phyloP scores from a whole-genome alignment of 2,329 filamentous ascomycete species.

The Alternaria arbusti region DNA sequence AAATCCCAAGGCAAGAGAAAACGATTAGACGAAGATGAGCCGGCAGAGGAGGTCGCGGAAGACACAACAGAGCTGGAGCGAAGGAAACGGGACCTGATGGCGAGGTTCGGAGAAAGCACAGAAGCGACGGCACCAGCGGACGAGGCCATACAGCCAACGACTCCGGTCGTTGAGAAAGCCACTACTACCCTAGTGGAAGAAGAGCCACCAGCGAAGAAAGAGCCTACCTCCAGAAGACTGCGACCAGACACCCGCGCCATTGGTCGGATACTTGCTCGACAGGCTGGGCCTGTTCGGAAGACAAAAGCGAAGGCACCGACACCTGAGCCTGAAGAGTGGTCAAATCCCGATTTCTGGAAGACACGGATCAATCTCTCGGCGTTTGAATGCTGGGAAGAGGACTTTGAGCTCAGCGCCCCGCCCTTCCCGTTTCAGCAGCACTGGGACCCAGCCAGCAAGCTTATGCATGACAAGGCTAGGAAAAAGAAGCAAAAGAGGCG shows the following conservation, averaged over 20 bases:
- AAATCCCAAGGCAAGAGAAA: constrained; percentile 30
- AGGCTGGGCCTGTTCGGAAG: constrained; percentile 32
- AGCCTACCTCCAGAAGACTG: constrained; percentile 28
- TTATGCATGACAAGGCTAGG: constrained; percentile 62
- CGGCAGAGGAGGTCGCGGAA: neutral
- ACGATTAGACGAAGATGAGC: constrained; percentile 30
- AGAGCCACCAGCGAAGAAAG: constrained; percentile 8
- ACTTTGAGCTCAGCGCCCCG: constrained; percentile 69
- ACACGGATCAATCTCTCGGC: constrained; percentile 75
- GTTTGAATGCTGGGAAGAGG: constrained; percentile 78
- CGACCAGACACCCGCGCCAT: constrained; percentile 36
- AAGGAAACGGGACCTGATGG: constrained; percentile 33
- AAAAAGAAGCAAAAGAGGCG: constrained; percentile 61
- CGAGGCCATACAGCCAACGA: neutral
- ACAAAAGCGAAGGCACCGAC: constrained; percentile 27
- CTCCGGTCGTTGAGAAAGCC: neutral
- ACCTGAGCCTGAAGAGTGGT: constrained; percentile 32
- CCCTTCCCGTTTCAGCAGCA: constrained; percentile 90
- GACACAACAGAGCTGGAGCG: constrained; percentile 26
- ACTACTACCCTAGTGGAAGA: constrained; percentile 1
- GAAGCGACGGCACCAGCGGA: neutral
- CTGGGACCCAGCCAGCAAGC: constrained; percentile 80
- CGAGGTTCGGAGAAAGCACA: constrained; percentile 15
- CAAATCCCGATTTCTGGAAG: constrained; percentile 72
- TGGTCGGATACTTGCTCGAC: constrained; percentile 38